Evolutionary conservation across 805 yeast species (phyloP).

Genomic region (Wickerhamomyces mucosus): DNA sequence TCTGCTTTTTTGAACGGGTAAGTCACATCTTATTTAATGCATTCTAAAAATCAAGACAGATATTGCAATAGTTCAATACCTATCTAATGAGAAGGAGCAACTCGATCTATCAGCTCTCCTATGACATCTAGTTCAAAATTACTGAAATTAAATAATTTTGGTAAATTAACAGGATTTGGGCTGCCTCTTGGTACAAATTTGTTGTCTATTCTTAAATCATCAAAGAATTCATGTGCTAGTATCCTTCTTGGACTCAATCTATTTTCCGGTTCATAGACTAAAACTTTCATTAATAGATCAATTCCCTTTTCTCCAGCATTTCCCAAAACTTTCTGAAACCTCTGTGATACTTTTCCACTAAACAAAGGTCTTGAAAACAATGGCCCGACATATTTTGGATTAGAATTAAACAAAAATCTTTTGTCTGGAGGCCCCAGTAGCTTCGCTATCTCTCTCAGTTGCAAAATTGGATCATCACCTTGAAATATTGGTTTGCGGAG

Average conservation of each 20-base stretch:
- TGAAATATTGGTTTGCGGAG: conserved; percentile 93
- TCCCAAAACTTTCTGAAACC: conserved; percentile 59
- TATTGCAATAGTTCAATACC: not conserved
- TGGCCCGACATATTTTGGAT: conserved; percentile 70
- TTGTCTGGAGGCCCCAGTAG: conserved; percentile 81
- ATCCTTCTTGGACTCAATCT: conserved; percentile 78
- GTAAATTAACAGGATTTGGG: conserved; percentile 31
- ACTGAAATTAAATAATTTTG: conserved; percentile 58
- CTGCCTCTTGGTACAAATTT: conserved; percentile 48
- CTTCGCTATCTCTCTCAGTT: conserved; percentile 83
- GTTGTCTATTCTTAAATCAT: conserved; percentile 60
- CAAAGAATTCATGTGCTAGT: conserved; percentile 81
- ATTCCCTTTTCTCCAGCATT: conserved; percentile 80
- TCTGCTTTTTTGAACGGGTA: too few species aligned
- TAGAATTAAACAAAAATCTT: conserved; percentile 61
- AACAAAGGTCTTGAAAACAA: conserved; percentile 58
- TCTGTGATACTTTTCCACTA: conserved; percentile 41
- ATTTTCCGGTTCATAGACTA: conserved; percentile 83
- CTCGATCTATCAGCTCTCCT: conserved; percentile 20
- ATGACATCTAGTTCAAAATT: conserved; percentile 51
- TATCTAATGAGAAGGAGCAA: conserved; percentile 1
- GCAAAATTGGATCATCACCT: conserved; percentile 83
- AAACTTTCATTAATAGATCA: conserved; percentile 69
- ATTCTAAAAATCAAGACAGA: too few species aligned
- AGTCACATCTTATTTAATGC: too few species aligned